These are phyloP conservation scores for Capniomyces stellatus DNA, from an alignment of 371 early-diverging fungal species.

Conservation along the genomic window DNA sequence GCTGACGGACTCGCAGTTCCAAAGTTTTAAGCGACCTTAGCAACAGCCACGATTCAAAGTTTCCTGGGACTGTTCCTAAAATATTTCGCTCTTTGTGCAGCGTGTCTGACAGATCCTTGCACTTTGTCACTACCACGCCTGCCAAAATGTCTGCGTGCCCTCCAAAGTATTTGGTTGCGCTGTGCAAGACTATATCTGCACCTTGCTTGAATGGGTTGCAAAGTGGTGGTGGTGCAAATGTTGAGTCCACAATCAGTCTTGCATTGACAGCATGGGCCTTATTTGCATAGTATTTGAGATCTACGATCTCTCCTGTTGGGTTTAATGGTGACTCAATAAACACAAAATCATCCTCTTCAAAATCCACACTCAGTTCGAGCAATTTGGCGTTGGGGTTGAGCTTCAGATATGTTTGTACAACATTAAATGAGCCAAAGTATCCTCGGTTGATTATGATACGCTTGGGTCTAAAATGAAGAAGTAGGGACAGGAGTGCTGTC, in stretches of 20 bases:
- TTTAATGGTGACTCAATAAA: constrained; percentile 93
- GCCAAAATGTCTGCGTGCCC: constrained; percentile 93
- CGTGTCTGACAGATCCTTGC: constrained; percentile 41
- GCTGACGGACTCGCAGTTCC: constrained; percentile 71
- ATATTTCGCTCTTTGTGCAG: constrained; percentile 70
- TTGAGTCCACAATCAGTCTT: constrained; percentile 76
- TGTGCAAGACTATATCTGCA: constrained; percentile 89
- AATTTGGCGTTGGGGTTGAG: constrained; percentile 43
- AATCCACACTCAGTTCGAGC: constrained; percentile 57
- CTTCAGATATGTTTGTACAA: constrained; percentile 63
- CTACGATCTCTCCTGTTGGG: constrained; percentile 81
- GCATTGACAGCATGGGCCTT: constrained; percentile 52
- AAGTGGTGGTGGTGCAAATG: constrained; percentile 88
- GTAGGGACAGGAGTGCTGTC: constrained; percentile 73
- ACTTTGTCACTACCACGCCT: constrained; percentile 72
- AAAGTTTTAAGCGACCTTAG: constrained; percentile 87
- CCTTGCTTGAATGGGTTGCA: constrained; percentile 81
- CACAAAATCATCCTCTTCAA: constrained; percentile 53
- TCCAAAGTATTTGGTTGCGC: constrained; percentile 91
- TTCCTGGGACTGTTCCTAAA: constrained; percentile 73
- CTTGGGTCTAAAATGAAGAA: constrained; percentile 44
- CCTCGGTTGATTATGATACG: constrained; percentile 77
- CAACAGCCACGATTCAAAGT: constrained; percentile 84
- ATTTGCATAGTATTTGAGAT: constrained; percentile 66
- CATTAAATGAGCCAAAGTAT: constrained; percentile 81